These are phyloP conservation scores for Eremochloa ophiuroides DNA, from an alignment of 176 grass and related monocot genomes.

Conservation along the genomic window DNA sequence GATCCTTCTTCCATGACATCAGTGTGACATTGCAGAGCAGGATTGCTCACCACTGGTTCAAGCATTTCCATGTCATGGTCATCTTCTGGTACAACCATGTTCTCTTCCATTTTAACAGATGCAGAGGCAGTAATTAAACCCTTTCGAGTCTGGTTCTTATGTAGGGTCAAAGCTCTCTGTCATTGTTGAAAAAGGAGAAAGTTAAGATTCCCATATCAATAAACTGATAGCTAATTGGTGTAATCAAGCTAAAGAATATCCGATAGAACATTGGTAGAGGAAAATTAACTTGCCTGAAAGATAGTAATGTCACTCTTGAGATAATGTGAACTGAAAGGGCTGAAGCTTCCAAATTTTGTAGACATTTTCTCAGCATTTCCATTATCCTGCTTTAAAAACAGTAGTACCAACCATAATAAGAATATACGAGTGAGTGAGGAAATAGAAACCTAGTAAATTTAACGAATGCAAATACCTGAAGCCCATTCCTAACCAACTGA, in stretches of 20 bases:
- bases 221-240: slow-evolving; percentile 11
- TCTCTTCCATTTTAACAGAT: slow-evolving; percentile 24
- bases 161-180: slow-evolving; percentile 84
- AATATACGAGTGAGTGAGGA: slow-evolving; percentile 26
- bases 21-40: not conserved
- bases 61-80: slow-evolving; percentile 15
- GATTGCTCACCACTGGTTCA: slow-evolving; percentile 22
- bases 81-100: slow-evolving; percentile 28
- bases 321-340: slow-evolving; percentile 58
- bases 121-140: not conserved
- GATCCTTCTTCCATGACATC: slow-evolving; percentile 18
- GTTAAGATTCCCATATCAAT: not conserved
- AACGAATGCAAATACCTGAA: slow-evolving; percentile 31
- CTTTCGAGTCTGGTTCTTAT: slow-evolving; percentile 58
- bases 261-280: not conserved
- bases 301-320: slow-evolving; percentile 38
- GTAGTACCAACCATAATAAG: slow-evolving; percentile 22
- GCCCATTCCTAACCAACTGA: slow-evolving; percentile 31
- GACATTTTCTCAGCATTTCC: slow-evolving; percentile 23
- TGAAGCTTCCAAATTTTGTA: slow-evolving; percentile 39
- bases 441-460: not conserved
- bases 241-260: not conserved
- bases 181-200: slow-evolving; percentile 20
- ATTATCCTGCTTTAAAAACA: slow-evolving; percentile 34
- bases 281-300: slow-evolving; percentile 59